Evolutionary conservation across 192 early-diverging fungal species (phyloP), one percentile per base, ranked within the genome.

Genomic region (Coemansia sp.): DNA sequence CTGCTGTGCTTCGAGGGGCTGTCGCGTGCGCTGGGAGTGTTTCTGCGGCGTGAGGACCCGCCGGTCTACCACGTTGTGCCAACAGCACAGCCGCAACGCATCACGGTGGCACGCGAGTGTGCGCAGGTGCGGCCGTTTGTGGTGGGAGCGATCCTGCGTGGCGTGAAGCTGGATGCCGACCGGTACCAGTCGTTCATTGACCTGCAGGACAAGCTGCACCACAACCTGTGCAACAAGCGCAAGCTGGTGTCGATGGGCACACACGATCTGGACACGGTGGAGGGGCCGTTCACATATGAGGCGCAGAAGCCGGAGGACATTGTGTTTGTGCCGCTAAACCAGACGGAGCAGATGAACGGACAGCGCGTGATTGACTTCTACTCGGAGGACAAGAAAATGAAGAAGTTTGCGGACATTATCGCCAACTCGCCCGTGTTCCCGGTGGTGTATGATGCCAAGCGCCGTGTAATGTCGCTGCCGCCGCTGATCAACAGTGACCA

Each of bases 401-500:
- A 85, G 69, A 91, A 91, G 67, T 99, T 88, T 85, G 72, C 98
- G 65, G 86, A 85, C 49, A 98, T 99, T 65, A 99, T 99, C 66
- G 85, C 89, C 35, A 85, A 93, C 57, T 86, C 85, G 29, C 94
- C 95, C 4, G 85, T 87, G 19, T 99, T 89, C 70, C 97, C 97
- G 24, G 87, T 98, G 22, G 84, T 99, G 32, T 94, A 84, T 67
- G 95, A 98, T 73, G 77, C 86, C 40, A 90, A 87, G 19, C 84
- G 86, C 49, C 77, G 74, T 38, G 95, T 99, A 18, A 82, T 94
- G 69, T 98, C 95, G 43, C 81, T 99, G 58, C 97, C 97, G 29
- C 97, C 97, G 24, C 94, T 99, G 73, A 99, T 99, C 86, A 99
- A 99, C 86, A 86, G 91, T 61, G 86, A 99, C 58, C 92, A 95